phyloP scores from a whole-genome alignment of 2,329 filamentous ascomycete species.

The Torrubiellomyces zombiae region DNA sequence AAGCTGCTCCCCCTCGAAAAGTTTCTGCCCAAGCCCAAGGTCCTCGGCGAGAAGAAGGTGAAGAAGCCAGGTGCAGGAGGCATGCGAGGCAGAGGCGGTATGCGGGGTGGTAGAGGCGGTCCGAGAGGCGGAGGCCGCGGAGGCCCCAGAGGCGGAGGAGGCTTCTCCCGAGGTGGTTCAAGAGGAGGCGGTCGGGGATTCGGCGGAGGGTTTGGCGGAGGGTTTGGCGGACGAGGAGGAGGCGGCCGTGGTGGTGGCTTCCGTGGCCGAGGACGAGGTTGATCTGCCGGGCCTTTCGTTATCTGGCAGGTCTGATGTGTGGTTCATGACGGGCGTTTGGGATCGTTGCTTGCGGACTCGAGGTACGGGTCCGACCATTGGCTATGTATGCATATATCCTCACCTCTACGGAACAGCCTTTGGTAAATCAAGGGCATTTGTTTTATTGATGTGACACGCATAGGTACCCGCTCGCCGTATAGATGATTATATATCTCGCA shows the following conservation, averaged over 20 bases:
- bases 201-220: conserved; percentile 6
- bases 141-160: conserved; percentile 17
- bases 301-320: no score
- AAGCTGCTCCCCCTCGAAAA: conserved; percentile 90
- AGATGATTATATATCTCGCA: no score
- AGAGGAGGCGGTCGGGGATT: conserved; percentile 9
- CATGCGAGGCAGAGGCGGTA: conserved; percentile 15
- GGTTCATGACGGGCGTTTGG: no score
- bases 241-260: conserved; percentile 15
- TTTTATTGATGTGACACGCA: no score
- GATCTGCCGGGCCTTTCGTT: conserved; percentile 16
- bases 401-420: no score
- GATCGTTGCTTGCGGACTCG: no score
- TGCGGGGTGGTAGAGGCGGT: conserved; percentile 17
- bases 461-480: no score
- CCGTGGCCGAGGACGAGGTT: conserved; percentile 9
- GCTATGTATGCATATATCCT: no score
- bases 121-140: conserved; percentile 26
- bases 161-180: conserved; percentile 16
- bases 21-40: conserved; percentile 92
- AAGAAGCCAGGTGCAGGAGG: conserved; percentile 47
- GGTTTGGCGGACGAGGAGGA: conserved; percentile 6
- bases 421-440: no score
- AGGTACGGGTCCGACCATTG: no score
- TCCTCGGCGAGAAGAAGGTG: conserved; percentile 43